phyloP scores from a whole-genome alignment of 768 basidiomycete genomes.

The Amanita inopinata region DNA sequence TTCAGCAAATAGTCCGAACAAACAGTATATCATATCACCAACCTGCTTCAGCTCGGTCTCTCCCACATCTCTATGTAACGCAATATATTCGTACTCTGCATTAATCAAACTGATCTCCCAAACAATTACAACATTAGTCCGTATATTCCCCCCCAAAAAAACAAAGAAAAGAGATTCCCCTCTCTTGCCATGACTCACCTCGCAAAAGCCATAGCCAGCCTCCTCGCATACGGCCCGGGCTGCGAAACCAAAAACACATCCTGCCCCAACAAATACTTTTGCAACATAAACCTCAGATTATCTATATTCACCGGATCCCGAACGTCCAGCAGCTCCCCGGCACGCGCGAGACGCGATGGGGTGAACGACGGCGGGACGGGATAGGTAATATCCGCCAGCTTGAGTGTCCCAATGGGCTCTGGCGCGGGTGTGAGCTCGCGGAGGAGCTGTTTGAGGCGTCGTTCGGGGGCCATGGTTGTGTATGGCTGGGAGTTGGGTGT shows the following conservation, averaged over 20 bases:
- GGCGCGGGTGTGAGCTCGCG: slow-evolving; percentile 28
- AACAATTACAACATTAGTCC: neutral
- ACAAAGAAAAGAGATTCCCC: neutral
- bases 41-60: slow-evolving; percentile 65
- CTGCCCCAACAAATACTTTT: slow-evolving; percentile 60
- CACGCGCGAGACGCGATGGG: slow-evolving; percentile 31
- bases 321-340: slow-evolving; percentile 37
- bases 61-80: slow-evolving; percentile 59
- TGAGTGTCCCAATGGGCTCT: slow-evolving; percentile 41
- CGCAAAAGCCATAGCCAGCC: slow-evolving; percentile 55
- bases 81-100: slow-evolving; percentile 59
- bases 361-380: slow-evolving; percentile 30
- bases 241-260: slow-evolving; percentile 59
- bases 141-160: slow-evolving; percentile 2
- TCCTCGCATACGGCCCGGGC: slow-evolving; percentile 57
- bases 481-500: neutral
- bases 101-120: slow-evolving; percentile 39
- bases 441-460: slow-evolving; percentile 41
- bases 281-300: slow-evolving; percentile 55
- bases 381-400: slow-evolving; percentile 46
- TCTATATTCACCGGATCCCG: slow-evolving; percentile 42
- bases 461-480: slow-evolving; percentile 27
- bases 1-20: neutral
- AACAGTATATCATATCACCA: slow-evolving; percentile 4
- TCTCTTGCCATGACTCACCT: slow-evolving; percentile 23